Conservation (phyloP, 495 filamentous ascomycete genomes). For the Tuber umbilicatum region DNA sequence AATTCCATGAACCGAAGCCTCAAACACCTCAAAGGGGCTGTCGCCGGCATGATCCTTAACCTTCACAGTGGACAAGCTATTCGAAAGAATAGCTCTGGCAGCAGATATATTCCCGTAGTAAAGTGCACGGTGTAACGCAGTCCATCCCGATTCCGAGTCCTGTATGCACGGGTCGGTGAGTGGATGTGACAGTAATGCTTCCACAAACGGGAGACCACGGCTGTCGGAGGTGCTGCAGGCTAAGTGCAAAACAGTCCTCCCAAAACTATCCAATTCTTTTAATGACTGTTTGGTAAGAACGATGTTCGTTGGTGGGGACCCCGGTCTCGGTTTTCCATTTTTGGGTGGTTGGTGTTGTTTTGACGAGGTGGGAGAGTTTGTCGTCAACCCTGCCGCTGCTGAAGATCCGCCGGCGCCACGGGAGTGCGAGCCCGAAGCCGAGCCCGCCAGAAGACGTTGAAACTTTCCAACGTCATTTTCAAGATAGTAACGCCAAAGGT, state of each 20-base stretch:
- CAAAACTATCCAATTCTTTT: slow-evolving; percentile 69
- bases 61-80: slow-evolving; percentile 67
- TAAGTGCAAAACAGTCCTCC: slow-evolving; percentile 78
- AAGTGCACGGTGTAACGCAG: slow-evolving; percentile 81
- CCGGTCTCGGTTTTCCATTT: slow-evolving; percentile 17
- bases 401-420: slow-evolving; percentile 42
- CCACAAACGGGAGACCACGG: slow-evolving; percentile 55
- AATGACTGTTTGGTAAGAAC: slow-evolving; percentile 45
- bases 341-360: slow-evolving; percentile 36
- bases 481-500: slow-evolving; percentile 91
- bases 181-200: slow-evolving; percentile 70
- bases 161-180: slow-evolving; percentile 78
- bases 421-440: slow-evolving; percentile 47
- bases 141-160: slow-evolving; percentile 93
- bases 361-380: slow-evolving; percentile 38
- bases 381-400: slow-evolving; percentile 34
- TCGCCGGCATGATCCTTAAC: slow-evolving; percentile 92
- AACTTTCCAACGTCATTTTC: slow-evolving; percentile 94
- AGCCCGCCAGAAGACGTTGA: slow-evolving; percentile 66
- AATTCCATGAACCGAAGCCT: slow-evolving; percentile 65
- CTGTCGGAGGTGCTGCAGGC: slow-evolving; percentile 63
- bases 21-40: slow-evolving; percentile 88
- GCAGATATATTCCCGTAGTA: slow-evolving; percentile 89
- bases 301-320: slow-evolving; percentile 14
- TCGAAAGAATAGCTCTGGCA: slow-evolving; percentile 66